These are phyloP conservation scores for Eucalyptus albens DNA, from an alignment of 345 rosid genomes.

Conservation along the genomic window DNA sequence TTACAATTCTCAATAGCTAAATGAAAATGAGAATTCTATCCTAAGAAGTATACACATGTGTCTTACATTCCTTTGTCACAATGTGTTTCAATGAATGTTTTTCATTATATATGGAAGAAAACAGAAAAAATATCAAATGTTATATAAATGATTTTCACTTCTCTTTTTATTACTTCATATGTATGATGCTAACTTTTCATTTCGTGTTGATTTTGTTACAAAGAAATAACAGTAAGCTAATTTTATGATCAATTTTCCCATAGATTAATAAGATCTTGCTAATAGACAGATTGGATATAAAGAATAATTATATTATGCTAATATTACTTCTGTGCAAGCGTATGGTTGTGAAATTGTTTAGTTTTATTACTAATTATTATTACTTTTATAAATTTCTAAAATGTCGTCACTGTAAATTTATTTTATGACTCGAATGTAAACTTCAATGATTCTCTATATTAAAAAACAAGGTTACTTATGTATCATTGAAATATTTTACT, in stretches of 20 bases:
- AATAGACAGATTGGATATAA: neutral
- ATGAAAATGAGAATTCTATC: neutral
- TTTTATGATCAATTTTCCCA: neutral
- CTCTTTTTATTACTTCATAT: too few relatives aligned
- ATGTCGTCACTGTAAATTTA: neutral
- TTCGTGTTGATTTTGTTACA: neutral
- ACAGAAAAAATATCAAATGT: too few relatives aligned
- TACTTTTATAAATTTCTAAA: accelerated
- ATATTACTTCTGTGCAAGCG: neutral
- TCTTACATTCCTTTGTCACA: accelerated
- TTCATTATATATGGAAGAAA: too few relatives aligned
- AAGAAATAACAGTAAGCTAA: neutral
- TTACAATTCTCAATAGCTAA: neutral
- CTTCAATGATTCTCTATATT: neutral
- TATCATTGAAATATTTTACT: neutral
- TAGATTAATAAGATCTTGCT: neutral
- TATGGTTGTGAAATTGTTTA: neutral
- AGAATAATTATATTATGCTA: neutral
- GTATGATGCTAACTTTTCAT: too few relatives aligned
- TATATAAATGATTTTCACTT: too few relatives aligned
- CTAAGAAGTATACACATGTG: neutral
- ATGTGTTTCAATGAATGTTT: too few relatives aligned
- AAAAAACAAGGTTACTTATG: too few relatives aligned
- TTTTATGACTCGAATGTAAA: too few relatives aligned
- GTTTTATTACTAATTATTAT: neutral